Evolutionary conservation across 495 filamentous ascomycete species (phyloP).

Genomic region (Bryoglossum gracile): DNA sequence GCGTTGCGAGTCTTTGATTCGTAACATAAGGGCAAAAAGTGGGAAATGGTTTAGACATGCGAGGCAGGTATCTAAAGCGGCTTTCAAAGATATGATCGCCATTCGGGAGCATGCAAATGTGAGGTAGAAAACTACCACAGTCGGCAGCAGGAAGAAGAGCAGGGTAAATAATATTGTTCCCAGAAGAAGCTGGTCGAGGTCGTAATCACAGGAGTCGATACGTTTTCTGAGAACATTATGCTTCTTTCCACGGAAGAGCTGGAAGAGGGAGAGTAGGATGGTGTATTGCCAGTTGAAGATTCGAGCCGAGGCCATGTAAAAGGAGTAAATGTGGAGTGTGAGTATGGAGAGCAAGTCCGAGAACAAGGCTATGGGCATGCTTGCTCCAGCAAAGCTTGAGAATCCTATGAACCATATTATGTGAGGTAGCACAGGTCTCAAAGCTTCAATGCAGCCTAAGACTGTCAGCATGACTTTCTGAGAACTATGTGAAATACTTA

Average conservation of each 20-base stretch:
- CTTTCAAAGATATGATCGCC: conserved; percentile 89
- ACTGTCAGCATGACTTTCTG: conserved; percentile 14
- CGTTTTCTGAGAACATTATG: conserved; percentile 94
- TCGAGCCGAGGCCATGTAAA: conserved; percentile 91
- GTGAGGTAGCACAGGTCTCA: conserved; percentile 73
- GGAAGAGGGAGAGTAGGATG: conserved; percentile 93
- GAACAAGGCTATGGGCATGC: conserved; percentile 93
- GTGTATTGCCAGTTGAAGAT: conserved; percentile 98
- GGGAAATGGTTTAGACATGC: conserved; percentile 98
- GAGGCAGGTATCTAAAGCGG: conserved; percentile 77
- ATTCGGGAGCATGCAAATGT: conserved; percentile 93
- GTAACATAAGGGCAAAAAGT: conserved; percentile 93
- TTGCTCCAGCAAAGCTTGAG: conserved; percentile 90
- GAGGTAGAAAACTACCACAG: conserved; percentile 91
- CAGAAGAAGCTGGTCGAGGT: conserved; percentile 92
- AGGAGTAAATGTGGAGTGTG: conserved; percentile 94
- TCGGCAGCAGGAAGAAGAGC: conserved; percentile 90
- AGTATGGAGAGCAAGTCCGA: conserved; percentile 89
- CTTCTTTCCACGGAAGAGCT: conserved; percentile 96
- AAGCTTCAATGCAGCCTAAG: conserved; percentile 60
- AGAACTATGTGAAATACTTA: conserved; percentile 28
- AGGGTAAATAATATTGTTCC: conserved; percentile 96
- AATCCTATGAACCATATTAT: conserved; percentile 92
- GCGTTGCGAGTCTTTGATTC: conserved; percentile 85
- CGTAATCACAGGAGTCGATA: conserved; percentile 98